A percentile compares a stretch with the other conserved stretches of the same genome.
Conservation (phyloP, 495 filamentous ascomycete genomes). For the Tricharina praecox region DNA sequence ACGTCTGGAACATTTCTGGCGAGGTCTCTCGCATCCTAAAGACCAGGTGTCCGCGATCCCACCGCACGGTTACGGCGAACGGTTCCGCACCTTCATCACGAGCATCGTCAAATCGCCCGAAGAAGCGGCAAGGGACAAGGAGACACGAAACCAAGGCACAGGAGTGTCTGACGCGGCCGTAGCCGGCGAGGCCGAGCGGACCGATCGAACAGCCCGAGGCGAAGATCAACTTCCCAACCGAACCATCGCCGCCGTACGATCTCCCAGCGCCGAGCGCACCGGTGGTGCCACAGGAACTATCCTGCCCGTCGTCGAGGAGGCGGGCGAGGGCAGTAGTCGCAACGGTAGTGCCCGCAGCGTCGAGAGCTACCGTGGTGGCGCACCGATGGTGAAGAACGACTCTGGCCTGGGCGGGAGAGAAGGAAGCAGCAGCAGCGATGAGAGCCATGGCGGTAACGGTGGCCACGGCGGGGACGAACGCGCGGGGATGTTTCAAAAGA, state of each 20-base stretch:
- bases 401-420: constrained; percentile 20
- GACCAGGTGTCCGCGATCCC: constrained; percentile 86
- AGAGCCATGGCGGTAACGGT: neutral
- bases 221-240: constrained; percentile 28
- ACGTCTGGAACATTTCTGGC: constrained; percentile 80
- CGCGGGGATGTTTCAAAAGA: too few species aligned
- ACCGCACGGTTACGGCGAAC: constrained; percentile 77
- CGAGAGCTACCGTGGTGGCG: constrained; percentile 26
- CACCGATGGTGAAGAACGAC: constrained; percentile 28
- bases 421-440: neutral
- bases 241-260: constrained; percentile 36
- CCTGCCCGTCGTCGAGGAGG: constrained; percentile 86
- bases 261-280: constrained; percentile 38
- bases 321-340: constrained; percentile 49
- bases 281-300: constrained; percentile 42
- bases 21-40: constrained; percentile 66
- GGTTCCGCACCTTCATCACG: constrained; percentile 84
- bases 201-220: neutral
- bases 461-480: neutral
- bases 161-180: constrained; percentile 27
- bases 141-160: constrained; percentile 32
- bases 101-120: constrained; percentile 78
- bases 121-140: constrained; percentile 50
- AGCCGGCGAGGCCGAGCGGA: constrained; percentile 25
- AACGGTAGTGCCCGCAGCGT: constrained; percentile 13